phyloP scores from a whole-genome alignment of 257 asterid species.

The Orobanche coerulescens region DNA sequence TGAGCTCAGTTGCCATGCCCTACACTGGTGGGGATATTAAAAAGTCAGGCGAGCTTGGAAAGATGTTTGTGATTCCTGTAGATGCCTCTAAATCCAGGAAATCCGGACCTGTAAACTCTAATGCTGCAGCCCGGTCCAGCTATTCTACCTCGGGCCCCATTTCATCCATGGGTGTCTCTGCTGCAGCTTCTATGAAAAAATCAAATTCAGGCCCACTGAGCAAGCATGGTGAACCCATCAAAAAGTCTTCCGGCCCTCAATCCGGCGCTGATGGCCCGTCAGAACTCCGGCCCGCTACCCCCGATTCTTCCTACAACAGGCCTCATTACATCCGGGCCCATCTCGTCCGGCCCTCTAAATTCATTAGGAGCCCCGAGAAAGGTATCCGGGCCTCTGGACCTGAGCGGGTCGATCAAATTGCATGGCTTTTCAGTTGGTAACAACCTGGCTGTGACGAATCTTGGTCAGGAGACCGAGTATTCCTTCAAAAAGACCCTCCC shows the following conservation, averaged over 20 bases:
- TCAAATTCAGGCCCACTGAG: not conserved
- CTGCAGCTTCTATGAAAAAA: conserved; percentile 13
- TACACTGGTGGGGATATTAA: not conserved
- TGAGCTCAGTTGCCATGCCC: not conserved
- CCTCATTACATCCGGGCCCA: conserved; percentile 81
- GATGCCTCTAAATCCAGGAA: not conserved
- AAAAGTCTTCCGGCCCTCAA: not conserved
- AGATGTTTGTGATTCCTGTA: not conserved
- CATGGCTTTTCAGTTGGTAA: conserved; percentile 46
- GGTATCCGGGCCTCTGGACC: conserved; percentile 74
- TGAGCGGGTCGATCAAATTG: conserved; percentile 43
- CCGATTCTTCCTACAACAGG: conserved; percentile 85
- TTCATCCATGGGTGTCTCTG: not conserved
- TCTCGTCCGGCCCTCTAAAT: conserved; percentile 70
- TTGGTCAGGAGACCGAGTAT: conserved; percentile 50
- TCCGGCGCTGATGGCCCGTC: conserved; percentile 61
- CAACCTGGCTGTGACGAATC: conserved; percentile 75
- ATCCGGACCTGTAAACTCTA: not conserved
- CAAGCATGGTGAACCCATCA: not conserved
- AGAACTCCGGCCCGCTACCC: conserved; percentile 75
- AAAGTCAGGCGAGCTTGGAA: not conserved
- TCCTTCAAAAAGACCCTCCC: conserved; percentile 68
- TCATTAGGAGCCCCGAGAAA: conserved; percentile 74
- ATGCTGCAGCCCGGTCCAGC: not conserved
- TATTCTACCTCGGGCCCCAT: not conserved